Evolutionary conservation across 345 rosid species (phyloP), one percentile per base, ranked within the genome.

Genomic region (Bretschneidera sinensis): DNA sequence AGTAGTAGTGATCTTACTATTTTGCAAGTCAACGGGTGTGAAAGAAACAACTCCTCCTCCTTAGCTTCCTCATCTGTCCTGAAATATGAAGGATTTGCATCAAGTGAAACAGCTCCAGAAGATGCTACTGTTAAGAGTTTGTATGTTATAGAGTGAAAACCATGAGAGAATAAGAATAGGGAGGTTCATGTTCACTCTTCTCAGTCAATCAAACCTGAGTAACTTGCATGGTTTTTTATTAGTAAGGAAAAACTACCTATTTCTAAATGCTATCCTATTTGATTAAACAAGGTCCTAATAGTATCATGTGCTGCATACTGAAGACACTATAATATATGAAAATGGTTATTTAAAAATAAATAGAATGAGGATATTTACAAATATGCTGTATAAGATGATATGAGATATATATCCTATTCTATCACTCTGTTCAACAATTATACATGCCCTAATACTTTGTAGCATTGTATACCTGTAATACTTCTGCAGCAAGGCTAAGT

Each of bases 61-160:
- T 74, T 74, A 11, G 85, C 81, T 59, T 78, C 83, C 54, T 72
- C 68, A 57, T 83, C 81, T 60, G 71, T 71, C 76, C 88, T 83
- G 80, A 61, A 70, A 50, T 48, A 54, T 16, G 25, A 54, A 68
- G 61, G 31, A 45, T 61, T 15, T 15, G 48, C n/a, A 47, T 35
- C 39, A 51, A 61, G 19, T 35, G 59, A 65, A 18, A 43, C 6
- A 21, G 61, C 35, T 21, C 0, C 34, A 4, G 13, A 60, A 57
- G 21, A 53, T 57, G 35, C 17, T 13, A 19, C 51, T 60, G 33
- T 55, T 23, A 61, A 66, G 24, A 22, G 19, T 35, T 28, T 14
- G 16, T 2, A 16, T 4, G 20, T 4, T 43, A 49, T 17, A 1
- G 21, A 22, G 6, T 31, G 17, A 51, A 55, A 39, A 4, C 45